Base-by-base conservation (phyloP, 805 yeast genomes). In the Teunomyces atbi region DNA sequence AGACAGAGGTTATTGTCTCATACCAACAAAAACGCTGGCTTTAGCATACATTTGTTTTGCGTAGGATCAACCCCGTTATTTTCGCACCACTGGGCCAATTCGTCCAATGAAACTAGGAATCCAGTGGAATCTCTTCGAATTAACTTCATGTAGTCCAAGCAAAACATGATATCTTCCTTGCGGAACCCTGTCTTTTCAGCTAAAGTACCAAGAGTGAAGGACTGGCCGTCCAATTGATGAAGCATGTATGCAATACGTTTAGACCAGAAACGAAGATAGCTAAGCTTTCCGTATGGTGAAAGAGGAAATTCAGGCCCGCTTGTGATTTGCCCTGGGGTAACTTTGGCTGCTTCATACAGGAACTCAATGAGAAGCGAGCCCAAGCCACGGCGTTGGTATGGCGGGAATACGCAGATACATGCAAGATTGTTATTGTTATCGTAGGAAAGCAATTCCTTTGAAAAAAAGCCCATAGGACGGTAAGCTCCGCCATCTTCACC, bases 281-380 rank as follows among this genome's bases (percentile, higher is more conserved):
- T 79, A 7, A 79, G 68, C 44, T 76, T 74, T 0, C 99, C 99
- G 64, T 83, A 86, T 0, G 85, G 84, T 5, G 96, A 86, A 7
- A 94, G 68, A 0, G 99, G 99, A 52, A 82, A 77, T 61, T 94
- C 99, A 0, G 99, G 99, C 0, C 97, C 96, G 49, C 96, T 89
- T 1, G 79, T 64, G 16, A 71, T 55, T 26, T 79, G 81, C 36
- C 86, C 87, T 12, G 75, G 76, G 33, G 79, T 67, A 12, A 55
- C 47, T 35, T 51, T 69, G 0, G 96, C 89, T 16, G 91, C 62
- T 26, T 76, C 82, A 59, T 92, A 94, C 32, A 95, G 88, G 54
- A 89, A 87, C 49, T 89, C 89, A 12, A 94, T 88, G 33, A 94
- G 62, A 8, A 89, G 69, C 4, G 89, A 81, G 0, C 98, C 99